Evolutionary conservation across 176 grass and related monocot species (phyloP).

Genomic region (Bromus sterilis): DNA sequence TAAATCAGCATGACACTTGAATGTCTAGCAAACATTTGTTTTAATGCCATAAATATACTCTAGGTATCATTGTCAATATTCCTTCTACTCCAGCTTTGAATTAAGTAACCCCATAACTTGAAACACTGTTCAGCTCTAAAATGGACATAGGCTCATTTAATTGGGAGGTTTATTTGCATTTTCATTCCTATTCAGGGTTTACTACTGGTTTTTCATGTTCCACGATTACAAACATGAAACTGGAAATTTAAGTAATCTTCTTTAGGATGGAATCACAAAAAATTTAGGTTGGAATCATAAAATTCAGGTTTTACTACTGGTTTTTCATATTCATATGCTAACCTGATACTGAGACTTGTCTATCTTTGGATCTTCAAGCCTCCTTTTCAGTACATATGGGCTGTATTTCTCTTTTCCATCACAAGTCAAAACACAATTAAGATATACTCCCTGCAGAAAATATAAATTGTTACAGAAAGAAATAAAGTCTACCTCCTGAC

Average conservation of each 20-base stretch:
- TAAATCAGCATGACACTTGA: slow-evolving; percentile 47
- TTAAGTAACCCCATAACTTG: slow-evolving; percentile 29
- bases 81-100: slow-evolving; percentile 17
- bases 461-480: neutral
- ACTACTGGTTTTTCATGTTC: neutral
- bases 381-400: slow-evolving; percentile 16
- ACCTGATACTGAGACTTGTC: slow-evolving; percentile 21
- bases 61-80: slow-evolving; percentile 36
- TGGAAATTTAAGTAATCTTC: neutral
- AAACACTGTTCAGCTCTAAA: slow-evolving; percentile 30
- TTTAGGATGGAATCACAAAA: neutral
- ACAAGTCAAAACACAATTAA: slow-evolving; percentile 24
- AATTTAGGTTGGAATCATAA: neutral
- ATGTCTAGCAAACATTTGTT: slow-evolving; percentile 39
- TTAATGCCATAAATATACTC: slow-evolving; percentile 37
- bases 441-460: slow-evolving; percentile 1
- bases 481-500: neutral
- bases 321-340: slow-evolving; percentile 22
- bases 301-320: no score
- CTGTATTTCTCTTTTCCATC: neutral
- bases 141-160: slow-evolving; percentile 21
- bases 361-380: neutral
- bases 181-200: neutral
- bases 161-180: slow-evolving; percentile 4
- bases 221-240: neutral